Evolutionary conservation across 2,329 filamentous ascomycete genomes (phyloP), one percentile per base, ranked within the genome.

Genomic region (Xylaria sp.): DNA sequence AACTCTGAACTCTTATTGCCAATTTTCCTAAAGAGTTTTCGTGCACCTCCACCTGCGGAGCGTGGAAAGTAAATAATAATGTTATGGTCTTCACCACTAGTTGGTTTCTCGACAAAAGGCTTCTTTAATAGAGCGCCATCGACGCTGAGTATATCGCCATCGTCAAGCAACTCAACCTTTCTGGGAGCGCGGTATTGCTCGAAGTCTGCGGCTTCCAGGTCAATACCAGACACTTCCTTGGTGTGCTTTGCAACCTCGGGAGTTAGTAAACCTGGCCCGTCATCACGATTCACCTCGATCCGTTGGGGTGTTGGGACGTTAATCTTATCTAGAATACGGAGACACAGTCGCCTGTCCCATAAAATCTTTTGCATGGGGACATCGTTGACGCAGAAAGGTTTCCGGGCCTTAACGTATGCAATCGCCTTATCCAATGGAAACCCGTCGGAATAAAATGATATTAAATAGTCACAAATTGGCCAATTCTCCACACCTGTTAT

Each of bases 1-100:
- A 91, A 97, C 79, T 99, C 97, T 1, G 95, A 98, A 80, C 95
- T 98, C 82, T 99, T 99, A 85, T 99, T 99, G 76, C 97, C 97
- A 75, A 99, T 93, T 80, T 99, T 99, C 66, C 96, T 88, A 81
- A 99, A 99, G 3, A 99, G 87, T 73, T 95, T 93, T 66, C 97
- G 88, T 30, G 94, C 97, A 67, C 96, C 96, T 56, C 95, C 94
- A 4, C 94, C 94, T 56, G 92, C 88, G 48, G 93, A 91, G 70
- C 90, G 92, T 25, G 95, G 93, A 76, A 97, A 98, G 81, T 98
- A 99, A 64, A 99, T 97, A 81, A 97, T 92, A 75, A 99, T 97
- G 78, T 99, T 99, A 82, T 99, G 96, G 76, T 99, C 95, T 81
- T 99, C 96, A 39, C 96, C 96, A 76, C 93, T 97, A n/a, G 94